Base-by-base conservation (phyloP, 176 grass and related monocot species). In the Calamus simplicifolius region DNA sequence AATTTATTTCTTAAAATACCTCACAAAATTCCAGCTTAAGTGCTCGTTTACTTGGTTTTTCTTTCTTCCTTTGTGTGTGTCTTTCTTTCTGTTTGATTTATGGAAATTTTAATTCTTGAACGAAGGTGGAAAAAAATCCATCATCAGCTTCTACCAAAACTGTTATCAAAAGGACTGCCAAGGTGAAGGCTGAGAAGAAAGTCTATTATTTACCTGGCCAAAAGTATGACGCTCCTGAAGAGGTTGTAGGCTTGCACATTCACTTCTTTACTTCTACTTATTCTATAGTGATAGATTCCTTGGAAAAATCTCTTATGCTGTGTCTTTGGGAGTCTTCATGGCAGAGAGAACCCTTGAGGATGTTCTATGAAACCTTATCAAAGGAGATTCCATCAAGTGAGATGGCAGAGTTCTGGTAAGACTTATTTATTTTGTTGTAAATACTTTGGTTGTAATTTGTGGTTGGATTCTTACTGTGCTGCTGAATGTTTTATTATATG, bases 391-490 rank as follows among this genome's bases (percentile, higher is more conserved):
- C 90, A 48, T 83, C 86, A 16, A 95, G 86, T 17, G 86, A 95
- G 72, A 97, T 97, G 87, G 92, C 87, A 58, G 75, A 91, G 61
- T 77, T 91, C 81, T 91, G 84, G 92, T 96, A 79, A 56, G 62
- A 57, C 38, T 63, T 27, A 6, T 43, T 43, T 43, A 13, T 23
- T 23, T 23, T 13, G 10, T 43, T 43, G 35, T 12, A 13, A 43
- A 43, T 43, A 43, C 21, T 23, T 43, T 2, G 35, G 35, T 43
- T 43, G 35, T 43, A 43, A 8, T 43, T 43, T 43, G 35, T 43
- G 35, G 10, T 43, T 43, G 35, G 35, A 43, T 43, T 43, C 35
- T 43, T 43, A 43, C 10, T 43, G 35, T 43, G 8, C 35, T 12
- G 35, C 10, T 43, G 35, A 43, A 13, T 35, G 31, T 35, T 43